Conservation (phyloP, 306 rosid species). For the Prunus kanzakura region DNA sequence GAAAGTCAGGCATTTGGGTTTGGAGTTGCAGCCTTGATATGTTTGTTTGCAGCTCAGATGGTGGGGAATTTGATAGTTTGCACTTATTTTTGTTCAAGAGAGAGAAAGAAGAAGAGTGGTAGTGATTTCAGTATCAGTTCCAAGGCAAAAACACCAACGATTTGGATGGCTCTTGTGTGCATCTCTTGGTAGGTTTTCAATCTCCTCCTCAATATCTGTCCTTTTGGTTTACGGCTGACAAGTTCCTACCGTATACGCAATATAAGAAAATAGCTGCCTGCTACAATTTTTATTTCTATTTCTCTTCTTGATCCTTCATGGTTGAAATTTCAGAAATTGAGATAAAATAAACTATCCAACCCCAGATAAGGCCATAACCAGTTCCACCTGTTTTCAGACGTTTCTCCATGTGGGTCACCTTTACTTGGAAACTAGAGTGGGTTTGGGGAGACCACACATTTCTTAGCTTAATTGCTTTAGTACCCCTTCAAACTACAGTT, state of each 20-base stretch:
- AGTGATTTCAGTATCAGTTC: background rate
- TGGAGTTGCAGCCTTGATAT: constrained; percentile 63
- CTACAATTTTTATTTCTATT: too few relatives aligned
- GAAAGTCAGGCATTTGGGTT: constrained; percentile 62
- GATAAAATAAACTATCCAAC: too few relatives aligned
- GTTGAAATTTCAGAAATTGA: too few relatives aligned
- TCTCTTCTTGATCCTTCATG: too few relatives aligned
- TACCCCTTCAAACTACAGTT: too few relatives aligned
- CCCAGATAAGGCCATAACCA: background rate
- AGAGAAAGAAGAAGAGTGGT: constrained; percentile 27
- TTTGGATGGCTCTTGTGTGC: constrained; percentile 46
- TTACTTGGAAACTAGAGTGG: too few relatives aligned
- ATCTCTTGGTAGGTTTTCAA: constrained; percentile 75
- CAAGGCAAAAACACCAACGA: constrained; percentile 32
- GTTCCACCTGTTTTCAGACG: background rate
- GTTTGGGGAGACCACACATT: too few relatives aligned
- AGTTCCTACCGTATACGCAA: background rate
- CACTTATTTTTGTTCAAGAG: constrained; percentile 36
- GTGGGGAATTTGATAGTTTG: constrained; percentile 44
- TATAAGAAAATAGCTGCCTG: background rate
- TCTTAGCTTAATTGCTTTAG: too few relatives aligned
- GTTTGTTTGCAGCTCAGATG: constrained; percentile 54
- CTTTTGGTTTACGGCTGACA: background rate
- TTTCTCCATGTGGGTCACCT: too few relatives aligned
- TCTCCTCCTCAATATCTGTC: constrained; percentile 1